phyloP scores from a whole-genome alignment of 805 yeast genomes.

The Barnettozyma salicaria region DNA sequence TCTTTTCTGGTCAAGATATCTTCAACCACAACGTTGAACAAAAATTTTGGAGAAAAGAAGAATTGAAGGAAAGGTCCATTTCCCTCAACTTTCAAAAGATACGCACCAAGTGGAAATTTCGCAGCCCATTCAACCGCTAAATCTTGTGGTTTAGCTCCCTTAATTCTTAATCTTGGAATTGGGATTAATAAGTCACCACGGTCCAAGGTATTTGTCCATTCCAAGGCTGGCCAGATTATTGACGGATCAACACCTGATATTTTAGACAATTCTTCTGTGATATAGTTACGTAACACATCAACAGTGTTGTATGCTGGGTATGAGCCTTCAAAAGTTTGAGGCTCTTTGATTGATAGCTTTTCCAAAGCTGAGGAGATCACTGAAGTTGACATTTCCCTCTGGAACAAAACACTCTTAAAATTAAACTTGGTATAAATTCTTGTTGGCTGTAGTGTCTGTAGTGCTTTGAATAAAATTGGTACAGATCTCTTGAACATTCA shows the following conservation, averaged over 20 bases:
- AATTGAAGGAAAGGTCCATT: constrained; percentile 92
- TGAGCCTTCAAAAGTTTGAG: constrained; percentile 49
- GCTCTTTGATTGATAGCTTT: constrained; percentile 34
- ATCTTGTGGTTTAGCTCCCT: constrained; percentile 72
- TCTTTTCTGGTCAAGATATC: constrained; percentile 57
- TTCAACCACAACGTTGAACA: constrained; percentile 63
- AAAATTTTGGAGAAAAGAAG: constrained; percentile 61
- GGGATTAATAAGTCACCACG: constrained; percentile 93
- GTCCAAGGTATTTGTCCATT: constrained; percentile 78
- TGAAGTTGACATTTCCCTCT: constrained; percentile 23
- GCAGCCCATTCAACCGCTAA: constrained; percentile 73
- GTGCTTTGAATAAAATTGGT: constrained; percentile 1
- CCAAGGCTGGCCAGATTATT: constrained; percentile 78
- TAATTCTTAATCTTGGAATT: constrained; percentile 83
- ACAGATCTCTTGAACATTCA: constrained; percentile 7
- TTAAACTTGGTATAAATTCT: not conserved
- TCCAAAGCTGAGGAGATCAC: constrained; percentile 28
- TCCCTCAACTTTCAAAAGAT: constrained; percentile 63
- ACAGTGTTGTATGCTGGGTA: constrained; percentile 74
- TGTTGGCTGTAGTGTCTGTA: not conserved
- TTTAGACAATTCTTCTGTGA: constrained; percentile 68
- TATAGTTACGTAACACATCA: constrained; percentile 86
- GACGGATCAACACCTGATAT: constrained; percentile 66
- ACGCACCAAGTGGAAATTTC: constrained; percentile 67
- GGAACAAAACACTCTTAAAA: not conserved